Conservation (phyloP, 352 stramenopile genomes). For the Globisporangium alternatum region DNA sequence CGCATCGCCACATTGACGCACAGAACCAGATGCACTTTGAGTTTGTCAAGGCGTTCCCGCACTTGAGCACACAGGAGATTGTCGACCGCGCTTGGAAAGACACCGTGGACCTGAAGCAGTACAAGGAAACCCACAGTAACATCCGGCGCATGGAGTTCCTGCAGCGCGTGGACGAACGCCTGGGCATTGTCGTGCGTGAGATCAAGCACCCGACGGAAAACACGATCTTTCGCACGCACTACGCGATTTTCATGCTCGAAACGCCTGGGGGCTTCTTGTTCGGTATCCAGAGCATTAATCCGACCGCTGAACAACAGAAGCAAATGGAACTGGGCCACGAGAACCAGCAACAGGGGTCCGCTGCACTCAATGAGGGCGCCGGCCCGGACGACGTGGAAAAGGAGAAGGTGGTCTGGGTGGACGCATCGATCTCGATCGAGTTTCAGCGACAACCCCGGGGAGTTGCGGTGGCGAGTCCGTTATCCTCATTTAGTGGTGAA, state of each 20-base stretch:
- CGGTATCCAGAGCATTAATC: slow-evolving; percentile 36
- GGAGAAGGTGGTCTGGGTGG: slow-evolving; percentile 33
- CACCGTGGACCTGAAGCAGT: slow-evolving; percentile 24
- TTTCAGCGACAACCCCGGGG: slow-evolving; percentile 15
- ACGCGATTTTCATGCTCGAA: slow-evolving; percentile 26
- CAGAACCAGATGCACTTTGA: slow-evolving; percentile 40
- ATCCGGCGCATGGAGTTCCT: slow-evolving; percentile 34
- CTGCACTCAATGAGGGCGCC: background rate
- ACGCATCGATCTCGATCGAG: slow-evolving; percentile 30
- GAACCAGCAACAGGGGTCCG: background rate
- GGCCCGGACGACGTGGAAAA: background rate
- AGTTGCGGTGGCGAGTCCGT: background rate
- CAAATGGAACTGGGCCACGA: background rate
- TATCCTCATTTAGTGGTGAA: background rate
- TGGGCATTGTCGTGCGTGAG: slow-evolving; percentile 33
- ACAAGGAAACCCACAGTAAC: slow-evolving; percentile 10
- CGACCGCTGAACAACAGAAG: slow-evolving; percentile 18
- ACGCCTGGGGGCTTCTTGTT: slow-evolving; percentile 21
- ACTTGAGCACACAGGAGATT: slow-evolving; percentile 24
- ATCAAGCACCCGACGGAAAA: slow-evolving; percentile 27
- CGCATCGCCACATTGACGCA: slow-evolving; percentile 29
- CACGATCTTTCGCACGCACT: slow-evolving; percentile 38
- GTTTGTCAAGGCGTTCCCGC: slow-evolving; percentile 30
- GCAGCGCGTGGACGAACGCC: slow-evolving; percentile 26
- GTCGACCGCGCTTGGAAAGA: slow-evolving; percentile 27